Base-by-base conservation (phyloP, 257 asterid genomes). In the Solanum etuberosum region DNA sequence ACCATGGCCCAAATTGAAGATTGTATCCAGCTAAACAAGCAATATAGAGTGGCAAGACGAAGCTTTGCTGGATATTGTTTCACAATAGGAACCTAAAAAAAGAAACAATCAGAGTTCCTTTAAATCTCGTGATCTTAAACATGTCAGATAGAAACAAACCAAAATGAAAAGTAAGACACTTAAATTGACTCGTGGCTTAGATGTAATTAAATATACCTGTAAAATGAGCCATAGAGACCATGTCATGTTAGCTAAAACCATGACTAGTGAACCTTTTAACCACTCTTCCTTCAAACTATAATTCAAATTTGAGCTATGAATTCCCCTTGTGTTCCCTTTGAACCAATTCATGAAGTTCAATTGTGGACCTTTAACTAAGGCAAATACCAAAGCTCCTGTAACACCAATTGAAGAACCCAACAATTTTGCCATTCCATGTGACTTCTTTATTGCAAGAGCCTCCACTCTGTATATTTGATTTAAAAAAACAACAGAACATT, bases 141-240 rank as follows among this genome's bases (percentile, higher is more conserved):
- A 7, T 57, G 27, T 7, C 27, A 57, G 1, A 57, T 20, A 12
- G 5, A 25, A 4, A 5, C 9, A 7, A 6, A 14, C 3, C 18
- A 46, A 46, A 46, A 23, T 23, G 31, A 1, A 9, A 61, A 61
- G 31, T 61, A 23, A 61, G 15, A 23, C 31, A 61, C 31, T n/a
- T 61, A 11, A 61, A 57, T 21, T 57, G 13, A 57, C 13, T 21
- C n/a, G 21, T 40, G 46, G 11, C 9, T 3, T 10, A 21, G 67
- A 85, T 72, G 6, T 72, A 72, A 42, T 10, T 6, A 61, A n/a
- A 23, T 61, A 23, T 63, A 94, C 98, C 97, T 92, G 96, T 88
- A 92, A 83, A 65, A 94, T 94, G 76, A 92, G 91, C 97, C 96
- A 94, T 20, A 89, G 74, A n/a, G 95, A 91, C 97, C 96, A 93